A percentile compares a stretch with the other conserved stretches of the same genome.
Conservation (phyloP, 2,329 filamentous ascomycete genomes). For the Claviceps spartinae region DNA sequence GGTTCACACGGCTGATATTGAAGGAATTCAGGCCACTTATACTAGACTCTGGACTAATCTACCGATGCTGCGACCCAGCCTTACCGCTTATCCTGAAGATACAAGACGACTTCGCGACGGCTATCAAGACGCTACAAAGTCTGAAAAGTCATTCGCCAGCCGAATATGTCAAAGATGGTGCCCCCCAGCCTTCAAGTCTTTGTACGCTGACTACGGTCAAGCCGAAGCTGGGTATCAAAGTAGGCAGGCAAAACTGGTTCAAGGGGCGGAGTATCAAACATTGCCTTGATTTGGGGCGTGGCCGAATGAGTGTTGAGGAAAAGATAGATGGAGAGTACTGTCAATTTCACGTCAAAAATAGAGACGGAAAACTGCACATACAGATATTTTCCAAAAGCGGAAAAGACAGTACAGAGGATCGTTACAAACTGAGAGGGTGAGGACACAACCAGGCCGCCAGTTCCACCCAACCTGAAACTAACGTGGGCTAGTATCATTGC, state of each 20-base stretch:
- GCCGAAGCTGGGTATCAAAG: constrained; percentile 46
- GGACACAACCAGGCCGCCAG: constrained; percentile 6
- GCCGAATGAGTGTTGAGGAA: constrained; percentile 57
- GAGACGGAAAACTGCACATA: constrained; percentile 39
- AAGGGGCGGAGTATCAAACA: constrained; percentile 62
- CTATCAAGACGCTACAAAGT: constrained; percentile 38
- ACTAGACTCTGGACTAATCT: constrained; percentile 42
- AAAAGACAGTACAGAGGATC: constrained; percentile 72
- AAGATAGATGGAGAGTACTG: constrained; percentile 88
- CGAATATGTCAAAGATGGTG: constrained; percentile 6
- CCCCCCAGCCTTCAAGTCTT: constrained; percentile 12
- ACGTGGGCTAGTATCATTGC: constrained; percentile 36
- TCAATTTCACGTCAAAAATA: constrained; percentile 68
- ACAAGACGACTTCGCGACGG: constrained; percentile 51
- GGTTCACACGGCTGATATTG: constrained; percentile 69
- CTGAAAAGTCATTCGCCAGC: constrained; percentile 11
- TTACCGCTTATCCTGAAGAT: constrained; percentile 58
- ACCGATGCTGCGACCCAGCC: constrained; percentile 51
- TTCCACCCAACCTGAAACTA: constrained; percentile 1
- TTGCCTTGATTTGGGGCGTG: constrained; percentile 50
- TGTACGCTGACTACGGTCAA: constrained; percentile 20
- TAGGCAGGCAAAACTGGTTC: constrained; percentile 49
- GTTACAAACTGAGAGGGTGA: constrained; percentile 43
- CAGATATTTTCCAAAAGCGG: constrained; percentile 88
- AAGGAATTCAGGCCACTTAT: constrained; percentile 60